Base-by-base conservation (phyloP, 129 eudicot genomes). In the Dittrichia graveolens region DNA sequence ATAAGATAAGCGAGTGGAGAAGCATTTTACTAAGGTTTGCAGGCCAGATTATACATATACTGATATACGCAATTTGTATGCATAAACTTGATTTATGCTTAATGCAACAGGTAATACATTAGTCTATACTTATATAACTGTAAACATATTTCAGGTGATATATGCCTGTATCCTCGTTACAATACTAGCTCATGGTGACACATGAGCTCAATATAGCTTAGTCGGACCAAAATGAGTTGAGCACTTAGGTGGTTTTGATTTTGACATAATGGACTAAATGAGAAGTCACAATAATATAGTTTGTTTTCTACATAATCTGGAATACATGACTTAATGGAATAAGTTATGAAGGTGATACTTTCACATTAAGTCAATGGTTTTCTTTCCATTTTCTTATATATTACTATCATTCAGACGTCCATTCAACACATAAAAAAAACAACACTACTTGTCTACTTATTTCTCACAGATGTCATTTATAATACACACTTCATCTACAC, bases 101-200 rank as follows among this genome's bases (percentile, higher is more conserved):
- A 11, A 52, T 67, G 39, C 16, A 10, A 15, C 49, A 69, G 61
- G 8, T 69, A 3, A 38, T 69, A 69, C 52, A 40, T 50, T 52
- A 50, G 61, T 69, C 62, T 38, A 69, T 24, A 38, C 48, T 39
- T 45, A 69, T 19, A 15, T 69, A 48, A 3, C 47, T 15, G 48
- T 40, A 52, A 4, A 69, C 39, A 56, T 31, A 56, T 24, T 3
- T 8, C 62, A 56, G 24, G 42, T 16, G 70, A 11, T 6, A 9
- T 11, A 65, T 65, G 9, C 18, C 16, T 65, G 70, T 13, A 38
- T 37, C 47, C 52, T 37, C 18, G 50, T 39, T 38, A 35, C 52
- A 38, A 67, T 35, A 52, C 72, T 65, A 39, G 12, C 10, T 47
- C 15, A 67, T 49, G 9, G 46, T 67, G 42, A 67, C 72, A 67